Conservation (phyloP, 2,329 filamentous ascomycete species). For the Coniochaeta ligniaria region DNA sequence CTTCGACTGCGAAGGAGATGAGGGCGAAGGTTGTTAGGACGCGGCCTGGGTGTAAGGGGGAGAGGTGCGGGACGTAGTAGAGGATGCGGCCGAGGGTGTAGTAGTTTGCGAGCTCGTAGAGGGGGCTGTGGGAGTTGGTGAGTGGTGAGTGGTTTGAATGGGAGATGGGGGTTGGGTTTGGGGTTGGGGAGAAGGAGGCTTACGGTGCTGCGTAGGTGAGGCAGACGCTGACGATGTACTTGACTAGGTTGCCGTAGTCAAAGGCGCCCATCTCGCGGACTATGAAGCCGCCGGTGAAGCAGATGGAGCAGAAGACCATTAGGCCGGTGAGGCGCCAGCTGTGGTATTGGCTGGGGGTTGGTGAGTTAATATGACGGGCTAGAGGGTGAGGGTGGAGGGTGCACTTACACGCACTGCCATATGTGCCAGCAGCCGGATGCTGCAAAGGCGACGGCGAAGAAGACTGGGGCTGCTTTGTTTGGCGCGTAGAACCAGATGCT, state of each 20-base stretch:
- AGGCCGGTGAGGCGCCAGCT: slow-evolving; percentile 33
- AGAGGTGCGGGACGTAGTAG: slow-evolving; percentile 53
- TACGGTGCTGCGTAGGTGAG: slow-evolving; percentile 33
- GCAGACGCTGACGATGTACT: slow-evolving; percentile 36
- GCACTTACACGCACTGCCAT: slow-evolving; percentile 6
- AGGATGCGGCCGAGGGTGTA: slow-evolving; percentile 54
- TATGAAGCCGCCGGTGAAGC: slow-evolving; percentile 36
- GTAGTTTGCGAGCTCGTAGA: slow-evolving; percentile 58
- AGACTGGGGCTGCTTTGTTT: slow-evolving; percentile 3
- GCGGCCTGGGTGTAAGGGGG: slow-evolving; percentile 42
- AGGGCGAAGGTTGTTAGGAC: slow-evolving; percentile 39
- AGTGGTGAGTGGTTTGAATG: background rate
- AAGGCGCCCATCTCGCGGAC: slow-evolving; percentile 35
- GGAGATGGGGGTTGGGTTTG: too few species aligned
- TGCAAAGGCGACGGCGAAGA: slow-evolving; percentile 2
- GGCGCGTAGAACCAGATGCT: slow-evolving; percentile 7
- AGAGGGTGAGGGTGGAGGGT: slow-evolving; percentile 40
- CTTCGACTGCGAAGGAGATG: slow-evolving; percentile 36
- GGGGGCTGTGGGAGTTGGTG: slow-evolving; percentile 41
- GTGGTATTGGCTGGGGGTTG: slow-evolving; percentile 32
- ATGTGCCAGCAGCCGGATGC: background rate
- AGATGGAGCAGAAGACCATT: slow-evolving; percentile 30
- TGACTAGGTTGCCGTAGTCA: slow-evolving; percentile 24
- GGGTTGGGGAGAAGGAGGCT: slow-evolving; percentile 13
- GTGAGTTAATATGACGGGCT: slow-evolving; percentile 45